Percentiles rank a stretch among this genome's conserved stretches.
phyloP scores from a whole-genome alignment of 2,329 filamentous ascomycete genomes.

The Cladobotryum mycophilum region DNA sequence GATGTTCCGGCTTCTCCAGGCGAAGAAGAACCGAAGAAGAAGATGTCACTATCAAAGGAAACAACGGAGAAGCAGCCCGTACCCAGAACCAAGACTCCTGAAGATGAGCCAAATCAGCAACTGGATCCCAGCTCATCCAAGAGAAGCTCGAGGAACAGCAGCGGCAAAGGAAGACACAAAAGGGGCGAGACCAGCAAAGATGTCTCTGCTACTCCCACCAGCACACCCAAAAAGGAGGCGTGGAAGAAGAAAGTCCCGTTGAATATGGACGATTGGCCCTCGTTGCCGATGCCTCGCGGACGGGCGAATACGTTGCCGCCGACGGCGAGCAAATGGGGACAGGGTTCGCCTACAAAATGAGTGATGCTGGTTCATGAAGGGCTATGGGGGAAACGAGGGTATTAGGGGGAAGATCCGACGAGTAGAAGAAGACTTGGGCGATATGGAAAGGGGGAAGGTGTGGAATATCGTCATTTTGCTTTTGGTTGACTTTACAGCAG shows the following conservation, averaged over 20 bases:
- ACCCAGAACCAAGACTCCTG: neutral
- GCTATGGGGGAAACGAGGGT: neutral
- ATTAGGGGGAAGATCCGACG: neutral
- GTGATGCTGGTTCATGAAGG: neutral
- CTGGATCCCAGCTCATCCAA: neutral
- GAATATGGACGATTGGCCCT: conserved; percentile 21
- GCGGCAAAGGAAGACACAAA: conserved; percentile 1
- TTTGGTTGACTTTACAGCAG: neutral
- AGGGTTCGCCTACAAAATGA: neutral
- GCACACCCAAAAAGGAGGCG: neutral
- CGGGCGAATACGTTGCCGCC: conserved; percentile 17
- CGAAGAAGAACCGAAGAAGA: neutral
- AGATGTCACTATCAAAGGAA: neutral
- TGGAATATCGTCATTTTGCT: neutral
- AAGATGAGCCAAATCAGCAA: neutral
- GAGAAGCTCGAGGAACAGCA: neutral
- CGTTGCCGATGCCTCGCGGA: conserved; percentile 19
- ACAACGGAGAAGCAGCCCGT: neutral
- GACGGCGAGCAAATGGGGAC: conserved; percentile 1
- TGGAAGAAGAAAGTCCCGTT: neutral
- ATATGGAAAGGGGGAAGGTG: neutral
- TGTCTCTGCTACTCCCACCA: neutral
- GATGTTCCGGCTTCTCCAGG: neutral
- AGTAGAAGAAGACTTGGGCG: neutral
- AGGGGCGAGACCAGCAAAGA: neutral